phyloP scores from a whole-genome alignment of 768 basidiomycete genomes.

The Agrocybe chaxingu region DNA sequence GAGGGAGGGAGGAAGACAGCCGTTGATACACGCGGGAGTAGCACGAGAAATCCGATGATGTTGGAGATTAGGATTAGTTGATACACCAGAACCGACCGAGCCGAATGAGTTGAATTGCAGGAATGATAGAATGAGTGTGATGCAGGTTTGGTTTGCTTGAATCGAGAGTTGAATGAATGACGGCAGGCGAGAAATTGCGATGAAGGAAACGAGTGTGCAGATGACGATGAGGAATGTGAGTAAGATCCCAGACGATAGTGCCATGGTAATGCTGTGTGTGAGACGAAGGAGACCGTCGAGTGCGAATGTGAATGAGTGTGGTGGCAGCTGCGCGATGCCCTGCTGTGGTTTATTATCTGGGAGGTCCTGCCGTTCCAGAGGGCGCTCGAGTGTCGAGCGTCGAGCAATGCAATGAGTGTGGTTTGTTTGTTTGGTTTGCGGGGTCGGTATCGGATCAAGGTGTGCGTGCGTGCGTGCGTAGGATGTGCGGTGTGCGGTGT shows the following conservation, averaged over 20 bases:
- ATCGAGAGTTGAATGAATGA: no score
- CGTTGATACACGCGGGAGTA: slow-evolving; percentile 7
- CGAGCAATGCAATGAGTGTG: slow-evolving; percentile 1
- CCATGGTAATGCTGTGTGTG: no score
- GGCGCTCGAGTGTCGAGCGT: slow-evolving; percentile 1
- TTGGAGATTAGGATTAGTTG: slow-evolving; percentile 3
- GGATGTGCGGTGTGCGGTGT: neutral
- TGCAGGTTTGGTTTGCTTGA: no score
- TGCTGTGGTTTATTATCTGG: neutral
- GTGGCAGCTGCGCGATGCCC: neutral
- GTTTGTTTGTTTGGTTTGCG: neutral
- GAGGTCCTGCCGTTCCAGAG: slow-evolving; percentile 4
- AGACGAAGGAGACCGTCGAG: no score
- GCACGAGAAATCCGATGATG: neutral
- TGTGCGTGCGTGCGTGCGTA: neutral
- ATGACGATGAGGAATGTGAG: no score
- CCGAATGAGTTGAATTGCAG: neutral
- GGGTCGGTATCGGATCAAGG: neutral
- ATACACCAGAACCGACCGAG: slow-evolving; percentile 10
- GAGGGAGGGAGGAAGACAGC: neutral
- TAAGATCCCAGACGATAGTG: no score
- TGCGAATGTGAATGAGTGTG: slow-evolving; percentile 1
- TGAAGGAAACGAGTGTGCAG: no score
- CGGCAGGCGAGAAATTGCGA: no score
- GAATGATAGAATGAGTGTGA: neutral